Evolutionary conservation across 305 asterid genomes (phyloP).

Genomic region (Ajuga reptans): DNA sequence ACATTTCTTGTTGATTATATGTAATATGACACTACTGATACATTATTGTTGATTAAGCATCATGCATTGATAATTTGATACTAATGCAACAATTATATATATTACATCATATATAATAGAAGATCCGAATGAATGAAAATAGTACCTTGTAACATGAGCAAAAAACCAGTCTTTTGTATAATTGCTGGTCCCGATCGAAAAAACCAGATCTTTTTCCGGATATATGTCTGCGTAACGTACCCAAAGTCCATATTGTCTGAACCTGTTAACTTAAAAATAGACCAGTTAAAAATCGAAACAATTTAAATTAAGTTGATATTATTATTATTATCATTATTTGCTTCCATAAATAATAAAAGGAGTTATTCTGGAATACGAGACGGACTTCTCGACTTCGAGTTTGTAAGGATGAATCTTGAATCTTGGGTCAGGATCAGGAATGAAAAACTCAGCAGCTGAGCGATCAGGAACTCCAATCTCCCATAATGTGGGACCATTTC

Average conservation of each 20-base stretch:
- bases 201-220: conserved; percentile 36
- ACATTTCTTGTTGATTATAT: too few relatives aligned
- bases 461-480: conserved; percentile 68
- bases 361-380: not conserved
- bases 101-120: too few relatives aligned
- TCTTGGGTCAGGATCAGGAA: conserved; percentile 36
- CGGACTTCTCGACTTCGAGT: conserved; percentile 21
- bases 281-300: not conserved
- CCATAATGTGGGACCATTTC: conserved; percentile 59
- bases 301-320: too few relatives aligned
- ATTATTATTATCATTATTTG: too few relatives aligned
- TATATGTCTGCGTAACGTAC: conserved; percentile 31
- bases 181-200: conserved; percentile 34
- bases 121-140: not conserved
- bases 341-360: not conserved
- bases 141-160: conserved; percentile 48
- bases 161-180: conserved; percentile 45
- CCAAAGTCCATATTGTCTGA: conserved; percentile 53
- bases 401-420: conserved; percentile 31
- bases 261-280: conserved; percentile 22
- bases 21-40: too few relatives aligned
- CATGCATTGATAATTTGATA: too few relatives aligned
- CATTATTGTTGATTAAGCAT: too few relatives aligned
- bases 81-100: too few relatives aligned
- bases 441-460: conserved; percentile 48